Percentiles rank a stretch among this genome's conserved stretches.
These are phyloP conservation scores for Russula lepida DNA, from an alignment of 768 basidiomycete genomes.

Conservation along the genomic window DNA sequence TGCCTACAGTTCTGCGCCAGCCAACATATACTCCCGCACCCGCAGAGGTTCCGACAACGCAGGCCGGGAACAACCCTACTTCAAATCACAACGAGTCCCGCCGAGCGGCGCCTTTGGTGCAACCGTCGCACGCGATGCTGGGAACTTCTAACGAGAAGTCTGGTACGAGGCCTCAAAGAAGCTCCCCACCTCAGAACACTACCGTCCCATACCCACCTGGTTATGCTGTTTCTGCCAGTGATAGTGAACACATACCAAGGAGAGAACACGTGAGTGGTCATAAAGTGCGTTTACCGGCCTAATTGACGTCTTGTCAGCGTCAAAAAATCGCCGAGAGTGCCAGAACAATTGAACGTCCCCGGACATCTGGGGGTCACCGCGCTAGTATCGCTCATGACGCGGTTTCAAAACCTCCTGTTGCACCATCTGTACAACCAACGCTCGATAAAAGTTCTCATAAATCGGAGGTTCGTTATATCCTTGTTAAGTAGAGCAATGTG, in stretches of 20 bases:
- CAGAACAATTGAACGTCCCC: constrained; percentile 13
- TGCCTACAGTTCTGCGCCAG: constrained; percentile 16
- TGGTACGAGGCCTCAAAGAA: constrained; percentile 6
- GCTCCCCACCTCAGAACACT: constrained; percentile 15
- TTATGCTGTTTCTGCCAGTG: constrained; percentile 22
- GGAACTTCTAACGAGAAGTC: not conserved
- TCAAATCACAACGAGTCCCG: constrained; percentile 1
- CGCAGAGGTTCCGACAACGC: not conserved
- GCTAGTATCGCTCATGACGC: constrained; percentile 10
- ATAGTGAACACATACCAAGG: constrained; percentile 15
- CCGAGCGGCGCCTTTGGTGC: not conserved
- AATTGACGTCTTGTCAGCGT: constrained; percentile 8
- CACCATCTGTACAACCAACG: not conserved
- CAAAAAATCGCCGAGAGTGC: constrained; percentile 6
- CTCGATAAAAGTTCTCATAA: constrained; percentile 7
- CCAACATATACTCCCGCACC: not conserved
- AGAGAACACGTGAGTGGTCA: constrained; percentile 17
- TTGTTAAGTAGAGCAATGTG: not conserved
- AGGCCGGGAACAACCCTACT: not conserved
- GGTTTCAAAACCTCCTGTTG: constrained; percentile 4
- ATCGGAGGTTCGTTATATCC: constrained; percentile 8
- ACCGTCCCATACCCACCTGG: constrained; percentile 21
- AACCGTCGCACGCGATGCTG: not conserved
- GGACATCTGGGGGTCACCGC: constrained; percentile 17
- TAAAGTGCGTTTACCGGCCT: not conserved